Percentiles rank a stretch among this genome's conserved stretches.
phyloP scores from a whole-genome alignment of 345 rosid genomes.

The Eucalyptus melliodora region DNA sequence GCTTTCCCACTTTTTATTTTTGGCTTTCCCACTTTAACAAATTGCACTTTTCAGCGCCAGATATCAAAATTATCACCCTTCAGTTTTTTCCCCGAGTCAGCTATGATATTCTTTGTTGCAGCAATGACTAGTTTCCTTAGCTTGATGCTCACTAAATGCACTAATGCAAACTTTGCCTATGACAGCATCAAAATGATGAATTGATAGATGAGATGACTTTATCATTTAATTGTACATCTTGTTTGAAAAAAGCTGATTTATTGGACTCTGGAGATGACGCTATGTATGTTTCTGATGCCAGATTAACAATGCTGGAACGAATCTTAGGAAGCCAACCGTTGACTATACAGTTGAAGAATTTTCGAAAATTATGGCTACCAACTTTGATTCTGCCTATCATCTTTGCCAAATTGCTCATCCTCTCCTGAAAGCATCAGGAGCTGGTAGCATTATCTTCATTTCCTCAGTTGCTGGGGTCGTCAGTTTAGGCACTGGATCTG shows the following conservation, averaged over 20 bases:
- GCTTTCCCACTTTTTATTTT: neutral
- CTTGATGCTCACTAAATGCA: neutral
- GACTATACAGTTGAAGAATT: constrained; percentile 62
- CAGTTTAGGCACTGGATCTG: constrained; percentile 39
- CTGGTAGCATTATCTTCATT: constrained; percentile 71
- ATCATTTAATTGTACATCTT: neutral
- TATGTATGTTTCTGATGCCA: constrained; percentile 3
- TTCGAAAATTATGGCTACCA: constrained; percentile 45
- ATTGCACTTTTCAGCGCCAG: neutral
- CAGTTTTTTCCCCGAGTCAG: neutral
- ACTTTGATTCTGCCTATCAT: constrained; percentile 75
- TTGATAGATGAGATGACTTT: neutral
- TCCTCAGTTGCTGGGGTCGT: constrained; percentile 67
- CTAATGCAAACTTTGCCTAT: neutral
- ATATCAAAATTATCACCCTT: neutral
- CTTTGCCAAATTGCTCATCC: constrained; percentile 76
- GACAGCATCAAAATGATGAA: neutral
- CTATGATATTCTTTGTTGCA: neutral
- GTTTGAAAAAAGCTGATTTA: neutral
- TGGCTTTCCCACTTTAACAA: neutral
- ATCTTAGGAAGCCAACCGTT: constrained; percentile 63
- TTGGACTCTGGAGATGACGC: neutral
- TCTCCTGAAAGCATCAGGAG: constrained; percentile 74
- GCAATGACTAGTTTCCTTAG: neutral
- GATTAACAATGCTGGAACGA: constrained; percentile 89